These are phyloP conservation scores for Tanacetum coccineum DNA, from an alignment of 129 eudicot genomes.

Conservation along the genomic window DNA sequence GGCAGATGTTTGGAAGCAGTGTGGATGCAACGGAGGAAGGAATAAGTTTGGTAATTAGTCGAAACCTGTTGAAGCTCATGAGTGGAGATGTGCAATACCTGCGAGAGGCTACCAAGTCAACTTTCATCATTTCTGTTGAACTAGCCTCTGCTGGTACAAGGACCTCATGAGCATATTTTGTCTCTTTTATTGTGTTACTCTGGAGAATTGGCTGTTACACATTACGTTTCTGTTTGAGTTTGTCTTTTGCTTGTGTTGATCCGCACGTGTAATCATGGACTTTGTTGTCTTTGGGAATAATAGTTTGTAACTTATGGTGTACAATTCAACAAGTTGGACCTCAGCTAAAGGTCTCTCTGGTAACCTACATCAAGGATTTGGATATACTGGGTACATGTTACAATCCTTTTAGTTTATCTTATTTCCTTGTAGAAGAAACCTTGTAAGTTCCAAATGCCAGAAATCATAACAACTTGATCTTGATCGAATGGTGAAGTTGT, in stretches of 20 bases:
- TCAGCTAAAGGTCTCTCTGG: no score
- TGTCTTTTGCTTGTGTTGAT: conserved; percentile 2
- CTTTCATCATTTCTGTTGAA: conserved; percentile 79
- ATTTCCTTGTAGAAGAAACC: no score
- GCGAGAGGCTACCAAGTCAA: conserved; percentile 66
- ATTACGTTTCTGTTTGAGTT: conserved; percentile 13
- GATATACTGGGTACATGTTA: no score
- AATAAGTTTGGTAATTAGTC: conserved; percentile 66
- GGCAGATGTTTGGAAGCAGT: conserved; percentile 77
- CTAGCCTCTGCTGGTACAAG: conserved; percentile 59
- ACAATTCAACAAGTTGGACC: no score
- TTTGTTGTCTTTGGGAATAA: conserved; percentile 24
- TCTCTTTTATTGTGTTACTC: background rate
- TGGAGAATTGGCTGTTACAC: conserved; percentile 6
- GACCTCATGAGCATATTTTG: conserved; percentile 1
- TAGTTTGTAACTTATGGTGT: conserved; percentile 8
- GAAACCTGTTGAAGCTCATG: conserved; percentile 89
- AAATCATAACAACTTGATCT: no score
- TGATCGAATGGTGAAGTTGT: no score
- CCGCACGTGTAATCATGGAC: conserved; percentile 22
- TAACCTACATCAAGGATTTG: no score
- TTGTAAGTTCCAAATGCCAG: no score
- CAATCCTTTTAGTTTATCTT: no score
- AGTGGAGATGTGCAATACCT: conserved; percentile 90
- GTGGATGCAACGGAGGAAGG: conserved; percentile 74